Conservation (phyloP, 2,329 filamentous ascomycete species). For the Myriosclerotinia duriaeana region DNA sequence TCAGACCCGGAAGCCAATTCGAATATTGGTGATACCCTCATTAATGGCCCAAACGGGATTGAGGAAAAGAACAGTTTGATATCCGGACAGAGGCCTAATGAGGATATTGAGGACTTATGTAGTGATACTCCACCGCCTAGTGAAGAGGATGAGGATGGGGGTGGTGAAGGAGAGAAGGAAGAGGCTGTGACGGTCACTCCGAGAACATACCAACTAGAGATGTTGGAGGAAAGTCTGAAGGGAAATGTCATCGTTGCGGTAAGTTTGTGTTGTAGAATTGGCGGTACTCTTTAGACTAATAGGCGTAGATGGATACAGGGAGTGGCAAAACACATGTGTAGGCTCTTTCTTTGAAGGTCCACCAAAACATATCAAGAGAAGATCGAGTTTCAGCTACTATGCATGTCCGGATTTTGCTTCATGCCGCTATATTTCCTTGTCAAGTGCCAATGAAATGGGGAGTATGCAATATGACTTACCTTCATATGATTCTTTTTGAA, state of each 20-base stretch:
- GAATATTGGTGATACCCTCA: background rate
- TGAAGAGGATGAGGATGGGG: background rate
- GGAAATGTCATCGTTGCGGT: constrained; percentile 72
- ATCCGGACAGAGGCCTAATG: background rate
- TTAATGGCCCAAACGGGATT: background rate
- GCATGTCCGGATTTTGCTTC: background rate
- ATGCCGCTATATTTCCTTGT: background rate
- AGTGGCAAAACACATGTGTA: constrained; percentile 26
- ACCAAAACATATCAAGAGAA: background rate
- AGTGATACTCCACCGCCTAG: background rate
- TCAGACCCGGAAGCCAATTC: background rate
- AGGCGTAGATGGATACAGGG: constrained; percentile 23
- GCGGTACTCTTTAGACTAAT: background rate
- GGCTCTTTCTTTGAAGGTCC: background rate
- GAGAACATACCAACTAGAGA: constrained; percentile 66
- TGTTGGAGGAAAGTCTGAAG: constrained; percentile 68
- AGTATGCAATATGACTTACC: background rate
- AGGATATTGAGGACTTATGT: constrained; percentile 9
- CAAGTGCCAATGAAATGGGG: background rate
- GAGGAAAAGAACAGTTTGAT: background rate
- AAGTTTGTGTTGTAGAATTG: constrained; percentile 27
- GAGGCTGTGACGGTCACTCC: constrained; percentile 33
- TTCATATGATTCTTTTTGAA: background rate
- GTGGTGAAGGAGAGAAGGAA: background rate
- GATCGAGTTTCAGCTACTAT: background rate